phyloP scores from a whole-genome alignment of 2,329 filamentous ascomycete genomes.

The Emergomyces orientalis region DNA sequence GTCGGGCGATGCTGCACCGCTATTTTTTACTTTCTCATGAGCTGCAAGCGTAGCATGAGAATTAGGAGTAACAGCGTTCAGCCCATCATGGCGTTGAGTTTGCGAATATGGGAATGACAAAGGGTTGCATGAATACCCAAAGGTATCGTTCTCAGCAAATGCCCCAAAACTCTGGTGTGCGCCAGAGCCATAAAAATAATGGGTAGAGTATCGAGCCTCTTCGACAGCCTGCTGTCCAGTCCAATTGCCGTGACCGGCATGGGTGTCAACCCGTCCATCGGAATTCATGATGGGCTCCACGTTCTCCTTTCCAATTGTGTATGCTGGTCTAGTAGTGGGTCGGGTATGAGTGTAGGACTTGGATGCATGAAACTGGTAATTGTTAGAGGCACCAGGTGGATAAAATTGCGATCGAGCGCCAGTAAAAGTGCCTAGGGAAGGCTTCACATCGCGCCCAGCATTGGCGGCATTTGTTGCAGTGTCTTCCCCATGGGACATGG shows the following conservation, averaged over 20 bases:
- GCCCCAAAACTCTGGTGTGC: constrained; percentile 18
- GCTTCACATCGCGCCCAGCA: neutral
- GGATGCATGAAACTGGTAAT: constrained; percentile 15
- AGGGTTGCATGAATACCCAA: constrained; percentile 27
- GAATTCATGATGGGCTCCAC: constrained; percentile 26
- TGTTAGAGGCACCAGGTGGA: neutral
- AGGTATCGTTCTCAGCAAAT: constrained; percentile 21
- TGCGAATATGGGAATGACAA: constrained; percentile 23
- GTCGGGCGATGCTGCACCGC: constrained; percentile 24
- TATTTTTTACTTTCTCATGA: constrained; percentile 15
- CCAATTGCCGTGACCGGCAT: constrained; percentile 21
- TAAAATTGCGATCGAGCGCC: neutral
- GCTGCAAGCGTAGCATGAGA: constrained; percentile 9
- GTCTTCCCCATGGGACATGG: neutral
- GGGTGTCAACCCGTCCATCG: constrained; percentile 18
- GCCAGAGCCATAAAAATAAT: constrained; percentile 22
- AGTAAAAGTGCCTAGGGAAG: constrained; percentile 1
- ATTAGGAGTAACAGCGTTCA: constrained; percentile 6
- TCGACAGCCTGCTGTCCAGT: constrained; percentile 14
- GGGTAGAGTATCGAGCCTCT: constrained; percentile 19
- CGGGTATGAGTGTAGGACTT: constrained; percentile 13
- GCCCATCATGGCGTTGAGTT: constrained; percentile 6
- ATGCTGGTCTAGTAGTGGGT: constrained; percentile 11
- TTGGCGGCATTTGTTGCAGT: neutral
- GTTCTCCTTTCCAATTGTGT: constrained; percentile 28